Evolutionary conservation across 2,329 filamentous ascomycete species (phyloP), one percentile per base, ranked within the genome.

Genomic region (Drechslera avenae): DNA sequence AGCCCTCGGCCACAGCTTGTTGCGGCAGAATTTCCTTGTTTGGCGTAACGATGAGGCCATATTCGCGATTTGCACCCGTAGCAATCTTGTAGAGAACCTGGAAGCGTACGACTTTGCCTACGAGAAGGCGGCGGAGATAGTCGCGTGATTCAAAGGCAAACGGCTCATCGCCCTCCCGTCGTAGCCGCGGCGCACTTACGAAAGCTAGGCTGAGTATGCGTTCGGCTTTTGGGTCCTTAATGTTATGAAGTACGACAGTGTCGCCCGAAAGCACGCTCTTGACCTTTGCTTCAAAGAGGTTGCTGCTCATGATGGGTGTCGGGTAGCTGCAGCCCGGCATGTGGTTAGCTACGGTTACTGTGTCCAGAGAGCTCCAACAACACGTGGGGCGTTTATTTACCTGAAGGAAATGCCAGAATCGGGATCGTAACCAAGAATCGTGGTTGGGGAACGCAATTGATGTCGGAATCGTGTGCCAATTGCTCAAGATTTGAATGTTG

Each of bases 241-340:
- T 82, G 75, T 89, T 91, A 65, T 87, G 85, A 68, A 97, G 80
- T 59, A 97, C 81, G 64, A 97, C 78, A 21, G 92, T 96, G 80
- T 97, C 94, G 68, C 94, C 94, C 69, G 92, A 97, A 69, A 95
- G 80, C 63, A 96, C 90, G 73, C 88, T 90, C 83, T 99, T 99
- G 76, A 97, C 92, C 52, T 73, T 73, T 28, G 74, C 73, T 72
- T 76, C 73, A 63, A 74, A 64, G 50, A 63, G 59, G 55, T 69
- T 59, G 69, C 68, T 59, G 69, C 71, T 72, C 62, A 42, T 70
- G 52, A 46, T 43, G 44, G 45, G 34, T 23, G 34, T 52, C 30
- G 48, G 50, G 53, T 54, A 50, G 53, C 48, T 63, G 52, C 61
- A 43, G 31, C 16, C 21, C 36, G 30, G 48, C 46, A 36, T 55